Evolutionary conservation across 345 rosid species (phyloP).

Genomic region (Aquilaria yunnanensis): DNA sequence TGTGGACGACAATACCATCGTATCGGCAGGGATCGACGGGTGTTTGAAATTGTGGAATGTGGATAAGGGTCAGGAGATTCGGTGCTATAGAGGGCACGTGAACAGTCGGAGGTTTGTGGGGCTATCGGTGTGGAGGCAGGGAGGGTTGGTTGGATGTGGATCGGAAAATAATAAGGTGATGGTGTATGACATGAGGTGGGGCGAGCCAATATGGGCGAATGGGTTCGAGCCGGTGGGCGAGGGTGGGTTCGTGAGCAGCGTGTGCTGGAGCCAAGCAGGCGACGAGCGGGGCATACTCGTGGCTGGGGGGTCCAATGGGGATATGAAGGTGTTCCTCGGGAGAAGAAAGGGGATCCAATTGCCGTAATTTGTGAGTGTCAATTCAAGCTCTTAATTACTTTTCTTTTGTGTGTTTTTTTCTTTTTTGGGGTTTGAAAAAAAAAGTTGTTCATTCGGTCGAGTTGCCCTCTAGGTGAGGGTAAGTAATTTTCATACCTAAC

Average conservation of each 20-base stretch:
- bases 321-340: slow-evolving; percentile 48
- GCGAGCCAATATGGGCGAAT: slow-evolving; percentile 64
- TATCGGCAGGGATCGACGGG: slow-evolving; percentile 64
- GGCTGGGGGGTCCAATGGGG: slow-evolving; percentile 85
- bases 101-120: slow-evolving; percentile 75
- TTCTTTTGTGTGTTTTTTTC: no score
- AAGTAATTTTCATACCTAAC: no score
- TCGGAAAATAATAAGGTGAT: slow-evolving; percentile 70
- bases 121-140: slow-evolving; percentile 66
- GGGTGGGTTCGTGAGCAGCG: slow-evolving; percentile 60
- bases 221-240: slow-evolving; percentile 33
- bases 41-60: slow-evolving; percentile 65
- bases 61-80: slow-evolving; percentile 18
- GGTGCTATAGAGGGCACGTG: slow-evolving; percentile 66
- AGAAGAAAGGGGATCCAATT: slow-evolving; percentile 17
- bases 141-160: slow-evolving; percentile 74
- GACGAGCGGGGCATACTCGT: slow-evolving; percentile 61
- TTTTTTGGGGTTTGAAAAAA: not conserved
- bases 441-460: not conserved
- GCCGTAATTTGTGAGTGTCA: no score
- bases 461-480: no score
- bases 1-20: slow-evolving; percentile 31
- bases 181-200: slow-evolving; percentile 80
- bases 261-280: slow-evolving; percentile 68
- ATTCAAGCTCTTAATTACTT: no score